Evolutionary conservation across 371 early-diverging fungal species (phyloP).

Genomic region (Mucor racemosus): DNA sequence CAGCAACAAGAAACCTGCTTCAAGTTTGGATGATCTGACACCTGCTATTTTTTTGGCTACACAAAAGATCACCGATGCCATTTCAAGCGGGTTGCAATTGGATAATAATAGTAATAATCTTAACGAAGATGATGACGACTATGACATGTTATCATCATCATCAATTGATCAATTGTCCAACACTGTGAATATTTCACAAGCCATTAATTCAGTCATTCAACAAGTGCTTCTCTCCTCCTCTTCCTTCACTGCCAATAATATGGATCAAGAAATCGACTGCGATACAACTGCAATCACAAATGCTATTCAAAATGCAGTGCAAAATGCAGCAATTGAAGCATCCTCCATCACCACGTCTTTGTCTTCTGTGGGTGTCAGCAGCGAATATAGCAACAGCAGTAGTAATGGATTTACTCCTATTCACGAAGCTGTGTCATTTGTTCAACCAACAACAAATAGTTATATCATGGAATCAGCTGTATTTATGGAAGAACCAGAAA

Average conservation of each 20-base stretch:
- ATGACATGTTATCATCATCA: slow-evolving; percentile 4
- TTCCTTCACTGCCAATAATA: not conserved
- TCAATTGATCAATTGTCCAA: not conserved
- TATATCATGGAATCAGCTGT: not conserved
- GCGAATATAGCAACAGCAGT: not conserved
- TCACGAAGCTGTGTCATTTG: slow-evolving; percentile 15
- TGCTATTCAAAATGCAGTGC: slow-evolving; percentile 3
- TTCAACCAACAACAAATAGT: not conserved
- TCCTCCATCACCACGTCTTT: too few relatives aligned
- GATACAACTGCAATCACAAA: slow-evolving; percentile 1
- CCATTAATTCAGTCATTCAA: not conserved
- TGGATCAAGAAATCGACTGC: not conserved
- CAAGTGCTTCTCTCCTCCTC: not conserved
- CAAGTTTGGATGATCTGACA: not conserved
- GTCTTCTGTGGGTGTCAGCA: not conserved
- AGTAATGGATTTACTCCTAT: slow-evolving; percentile 4
- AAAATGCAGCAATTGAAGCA: not conserved
- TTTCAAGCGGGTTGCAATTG: slow-evolving; percentile 1
- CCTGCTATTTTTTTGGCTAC: not conserved
- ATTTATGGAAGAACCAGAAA: not conserved
- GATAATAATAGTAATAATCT: not conserved
- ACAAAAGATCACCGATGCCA: slow-evolving; percentile 12
- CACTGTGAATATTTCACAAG: not conserved
- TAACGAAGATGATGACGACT: not conserved
- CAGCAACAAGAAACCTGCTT: not conserved